Percentiles rank a stretch among this genome's conserved stretches.
Evolutionary conservation across 2,329 filamentous ascomycete genomes (phyloP).

Genomic region (Fusarium paranaense): DNA sequence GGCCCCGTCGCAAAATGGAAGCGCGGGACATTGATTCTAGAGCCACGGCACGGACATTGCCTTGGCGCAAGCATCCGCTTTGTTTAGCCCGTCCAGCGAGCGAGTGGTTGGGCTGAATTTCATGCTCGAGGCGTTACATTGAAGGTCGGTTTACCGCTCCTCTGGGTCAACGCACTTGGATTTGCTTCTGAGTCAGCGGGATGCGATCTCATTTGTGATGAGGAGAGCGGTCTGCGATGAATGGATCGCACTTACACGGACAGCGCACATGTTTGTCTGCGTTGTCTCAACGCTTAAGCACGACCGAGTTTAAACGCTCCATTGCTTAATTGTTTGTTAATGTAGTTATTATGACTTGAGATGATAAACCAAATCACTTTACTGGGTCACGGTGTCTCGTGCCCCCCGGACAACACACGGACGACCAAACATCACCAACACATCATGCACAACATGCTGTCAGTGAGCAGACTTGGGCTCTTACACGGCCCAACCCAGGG

Average conservation of each 20-base stretch:
- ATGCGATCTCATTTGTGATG: conserved; percentile 16
- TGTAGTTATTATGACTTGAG: conserved; percentile 4
- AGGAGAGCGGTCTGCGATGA: not conserved
- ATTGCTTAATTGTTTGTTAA: not conserved
- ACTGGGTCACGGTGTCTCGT: conserved; percentile 10
- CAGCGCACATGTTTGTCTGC: not conserved
- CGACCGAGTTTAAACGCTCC: not conserved
- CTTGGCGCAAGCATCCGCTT: conserved; percentile 5
- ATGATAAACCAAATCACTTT: conserved; percentile 14
- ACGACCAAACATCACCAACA: conserved; percentile 16
- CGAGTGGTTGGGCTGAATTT: conserved; percentile 17
- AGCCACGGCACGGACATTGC: conserved; percentile 34
- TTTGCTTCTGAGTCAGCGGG: conserved; percentile 17
- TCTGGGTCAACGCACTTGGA: conserved; percentile 22
- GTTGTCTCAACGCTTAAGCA: conserved; percentile 12
- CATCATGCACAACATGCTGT: conserved; percentile 42
- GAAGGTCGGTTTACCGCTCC: conserved; percentile 30
- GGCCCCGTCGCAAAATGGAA: conserved; percentile 33
- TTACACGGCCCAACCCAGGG: conserved; percentile 38
- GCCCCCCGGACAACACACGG: conserved; percentile 11
- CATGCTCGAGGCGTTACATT: conserved; percentile 14
- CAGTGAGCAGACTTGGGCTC: conserved; percentile 37
- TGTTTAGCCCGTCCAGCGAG: not conserved
- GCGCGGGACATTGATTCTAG: conserved; percentile 26
- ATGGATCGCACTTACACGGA: conserved; percentile 7